Evolutionary conservation across 2,329 filamentous ascomycete genomes (phyloP), one percentile per base, ranked within the genome.

Genomic region (Pseudogymnoascus sp.): DNA sequence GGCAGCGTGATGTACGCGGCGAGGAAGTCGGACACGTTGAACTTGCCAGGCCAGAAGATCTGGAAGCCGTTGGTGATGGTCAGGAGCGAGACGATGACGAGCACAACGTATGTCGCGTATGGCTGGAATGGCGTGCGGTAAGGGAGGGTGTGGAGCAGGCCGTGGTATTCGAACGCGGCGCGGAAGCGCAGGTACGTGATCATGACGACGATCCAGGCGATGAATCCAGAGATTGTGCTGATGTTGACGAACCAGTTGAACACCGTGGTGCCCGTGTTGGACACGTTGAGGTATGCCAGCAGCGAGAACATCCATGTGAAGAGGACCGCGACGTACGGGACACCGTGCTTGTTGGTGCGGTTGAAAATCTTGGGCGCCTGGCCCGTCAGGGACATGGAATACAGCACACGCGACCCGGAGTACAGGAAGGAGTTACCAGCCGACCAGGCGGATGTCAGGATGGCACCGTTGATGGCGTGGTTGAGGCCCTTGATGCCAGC

Each of bases 51-150:
- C 73, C 88, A 88, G 73, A 93, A 93, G 13, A 89, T 83, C 37
- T 86, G 83, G 75, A 92, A 93, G 1, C 89, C 90, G 70, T 91
- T 91, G 69, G 90, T 87, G 2, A 93, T 75, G 1, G 82, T 84
- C n/a, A 93, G 78, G 25, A 90, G 75, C 2, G 75, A 72, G 62
- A 91, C 81, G 23, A 85, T 72, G 14, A 82, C 72, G 1, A 91
- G 80, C 8, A 82, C 80, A 64, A 83, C 76, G 70, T 81, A 90
- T 0, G 88, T 83, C 2, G 84, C 84, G 71, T 87, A 91, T 0
- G 89, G 84, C 72, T 85, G 83, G 10, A 80, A 71, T 0, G 76
- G 75, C 0, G 83, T 82, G 61, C 71, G 76, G 77, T 81, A 86
- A 0, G 84, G 84, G 3, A 85, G 75, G 1, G 73, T 74, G 21